Base-by-base conservation (phyloP, 176 grass and related monocot genomes). In the Oropetium thomaeum region DNA sequence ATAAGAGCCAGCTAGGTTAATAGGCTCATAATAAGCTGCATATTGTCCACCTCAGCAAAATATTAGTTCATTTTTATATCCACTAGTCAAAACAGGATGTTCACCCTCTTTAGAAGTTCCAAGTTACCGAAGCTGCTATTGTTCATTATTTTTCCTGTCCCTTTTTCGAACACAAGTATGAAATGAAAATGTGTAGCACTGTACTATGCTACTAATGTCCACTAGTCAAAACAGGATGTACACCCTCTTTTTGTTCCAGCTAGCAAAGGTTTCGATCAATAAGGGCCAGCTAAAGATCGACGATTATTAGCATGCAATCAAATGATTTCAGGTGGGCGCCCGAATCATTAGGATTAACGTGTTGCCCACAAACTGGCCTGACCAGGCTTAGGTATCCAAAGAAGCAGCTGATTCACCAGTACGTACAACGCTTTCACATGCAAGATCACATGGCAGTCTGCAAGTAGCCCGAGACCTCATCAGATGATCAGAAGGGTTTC, bases 301-400 rank as follows among this genome's bases (percentile, higher is more conserved):
- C n/a, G 35, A 37, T 37, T 42, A 70, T 26, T 79, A 72, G 8
- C 58, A 65, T 22, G 45, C 9, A 69, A 73, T 62, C 28, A 5
- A 26, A 60, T 17, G 70, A 47, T 59, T 83, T 83, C 74, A 68
- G 68, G 73, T 73, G 66, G 60, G 43, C 60, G 62, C 74, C 61
- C 79, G 8, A 82, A 78, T 87, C 40, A 79, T 63, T 62, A 44
- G 4, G 27, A 43, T 52, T 48, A 83, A 79, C 69, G 69, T 83
- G 80, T 40, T 51, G 75, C 31, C 60, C 42, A 80, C 76, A 58
- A 60, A 27, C 61, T 45, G 20, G 42, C 76, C 62, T 81, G 70
- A n/a, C 70, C 35, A 47, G 64, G 76, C 71, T 76, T 76, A 80
- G 77, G 57, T 81, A 81, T 80, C 86, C 80, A 70, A 76, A 58